Conservation (phyloP, 2,329 filamentous ascomycete genomes). For the Penicillium expansum region DNA sequence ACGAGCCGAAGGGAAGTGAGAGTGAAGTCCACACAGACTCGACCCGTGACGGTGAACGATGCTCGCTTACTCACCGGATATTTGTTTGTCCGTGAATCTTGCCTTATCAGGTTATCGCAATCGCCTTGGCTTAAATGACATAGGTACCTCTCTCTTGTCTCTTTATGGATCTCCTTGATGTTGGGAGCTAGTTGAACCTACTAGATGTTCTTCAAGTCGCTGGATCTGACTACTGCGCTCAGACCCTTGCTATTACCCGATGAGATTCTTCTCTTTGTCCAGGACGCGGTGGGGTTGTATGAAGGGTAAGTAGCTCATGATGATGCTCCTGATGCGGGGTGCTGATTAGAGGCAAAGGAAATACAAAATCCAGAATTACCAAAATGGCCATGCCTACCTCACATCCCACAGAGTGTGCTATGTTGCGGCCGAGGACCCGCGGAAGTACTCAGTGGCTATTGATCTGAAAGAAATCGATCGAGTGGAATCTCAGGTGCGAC, state of each 20-base stretch:
- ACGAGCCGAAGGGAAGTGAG: neutral
- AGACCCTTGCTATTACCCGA: constrained; percentile 89
- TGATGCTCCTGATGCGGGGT: constrained; percentile 19
- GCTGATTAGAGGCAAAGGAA: constrained; percentile 58
- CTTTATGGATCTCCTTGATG: constrained; percentile 12
- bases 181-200: constrained; percentile 34
- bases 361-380: constrained; percentile 89
- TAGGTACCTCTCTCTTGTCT: neutral
- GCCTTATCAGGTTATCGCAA: constrained; percentile 18
- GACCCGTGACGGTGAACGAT: constrained; percentile 1
- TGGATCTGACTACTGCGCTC: constrained; percentile 94
- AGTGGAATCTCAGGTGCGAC: constrained; percentile 76
- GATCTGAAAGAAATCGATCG: constrained; percentile 89
- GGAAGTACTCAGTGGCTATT: constrained; percentile 78
- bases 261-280: constrained; percentile 92
- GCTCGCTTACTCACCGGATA: constrained; percentile 11
- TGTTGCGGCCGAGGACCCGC: constrained; percentile 81
- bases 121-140: neutral
- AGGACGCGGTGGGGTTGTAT: constrained; percentile 95
- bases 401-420: constrained; percentile 96
- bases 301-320: constrained; percentile 69
- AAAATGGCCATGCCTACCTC: constrained; percentile 93
- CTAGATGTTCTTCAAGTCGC: constrained; percentile 96
- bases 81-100: constrained; percentile 8
- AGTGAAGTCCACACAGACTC: constrained; percentile 3